Conservation (phyloP, 2,329 filamentous ascomycete species). For the Cladobotryum protrusum region DNA sequence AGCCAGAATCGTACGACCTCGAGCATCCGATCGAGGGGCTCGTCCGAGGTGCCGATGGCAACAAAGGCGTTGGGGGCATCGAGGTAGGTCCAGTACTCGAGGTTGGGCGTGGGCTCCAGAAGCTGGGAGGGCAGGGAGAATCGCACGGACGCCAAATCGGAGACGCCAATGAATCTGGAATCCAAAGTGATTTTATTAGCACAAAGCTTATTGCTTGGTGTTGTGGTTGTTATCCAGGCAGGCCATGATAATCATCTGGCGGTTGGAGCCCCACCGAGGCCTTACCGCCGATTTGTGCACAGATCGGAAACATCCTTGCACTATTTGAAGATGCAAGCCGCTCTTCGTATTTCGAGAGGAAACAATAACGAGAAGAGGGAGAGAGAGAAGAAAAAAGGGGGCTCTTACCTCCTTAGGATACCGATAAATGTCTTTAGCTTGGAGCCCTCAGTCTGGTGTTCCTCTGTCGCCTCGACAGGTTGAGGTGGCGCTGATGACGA, state of each 20-base stretch:
- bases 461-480: conserved; percentile 33
- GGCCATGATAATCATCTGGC: too few relatives aligned
- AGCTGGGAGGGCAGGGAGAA: conserved; percentile 95
- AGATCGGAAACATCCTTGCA: too few relatives aligned
- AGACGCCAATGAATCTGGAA: conserved; percentile 83
- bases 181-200: conserved; percentile 2
- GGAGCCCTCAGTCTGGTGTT: conserved; percentile 66
- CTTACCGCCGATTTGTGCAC: too few relatives aligned
- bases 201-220: neutral
- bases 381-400: neutral
- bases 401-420: conserved; percentile 76
- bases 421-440: conserved; percentile 85
- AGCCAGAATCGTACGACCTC: conserved; percentile 97
- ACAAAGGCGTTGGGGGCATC: conserved; percentile 89
- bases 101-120: conserved; percentile 89
- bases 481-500: conserved; percentile 30
- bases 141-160: conserved; percentile 89
- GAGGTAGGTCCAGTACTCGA: conserved; percentile 99
- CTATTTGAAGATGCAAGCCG: too few relatives aligned
- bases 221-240: too few relatives aligned
- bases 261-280: too few relatives aligned
- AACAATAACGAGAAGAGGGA: neutral
- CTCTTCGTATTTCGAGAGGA: too few relatives aligned
- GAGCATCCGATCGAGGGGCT: conserved; percentile 87
- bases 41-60: conserved; percentile 79